These are phyloP conservation scores for Ceratobasidium papillatum DNA, from an alignment of 1,284 basidiomycete genomes.

Conservation along the genomic window DNA sequence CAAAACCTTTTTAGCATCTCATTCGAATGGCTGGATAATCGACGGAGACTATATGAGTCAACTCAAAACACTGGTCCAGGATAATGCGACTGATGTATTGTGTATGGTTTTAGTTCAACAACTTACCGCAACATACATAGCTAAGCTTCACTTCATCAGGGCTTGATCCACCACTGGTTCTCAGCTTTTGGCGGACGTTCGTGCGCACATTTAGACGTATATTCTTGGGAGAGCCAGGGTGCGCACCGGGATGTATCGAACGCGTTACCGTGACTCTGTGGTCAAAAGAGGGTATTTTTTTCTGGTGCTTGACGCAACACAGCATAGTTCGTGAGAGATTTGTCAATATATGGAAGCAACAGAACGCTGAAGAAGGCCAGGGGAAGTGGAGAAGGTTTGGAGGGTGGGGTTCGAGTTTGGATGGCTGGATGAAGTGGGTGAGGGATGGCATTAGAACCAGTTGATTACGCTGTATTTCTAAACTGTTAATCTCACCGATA, in stretches of 20 bases:
- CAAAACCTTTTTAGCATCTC: slow-evolving; percentile 1
- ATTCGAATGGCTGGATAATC: slow-evolving; percentile 26
- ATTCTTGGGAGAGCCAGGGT: background rate
- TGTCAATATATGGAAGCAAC: background rate
- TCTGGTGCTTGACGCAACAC: slow-evolving; percentile 20
- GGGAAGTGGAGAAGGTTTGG: slow-evolving; percentile 35
- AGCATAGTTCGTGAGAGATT: background rate
- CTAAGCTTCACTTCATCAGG: background rate
- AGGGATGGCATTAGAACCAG: slow-evolving; percentile 5
- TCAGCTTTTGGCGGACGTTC: slow-evolving; percentile 15
- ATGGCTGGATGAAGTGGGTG: slow-evolving; percentile 1
- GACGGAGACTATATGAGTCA: slow-evolving; percentile 15
- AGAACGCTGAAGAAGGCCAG: slow-evolving; percentile 15
- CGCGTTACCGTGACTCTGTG: slow-evolving; percentile 13
- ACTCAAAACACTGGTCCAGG: slow-evolving; percentile 3
- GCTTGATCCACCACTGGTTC: slow-evolving; percentile 18
- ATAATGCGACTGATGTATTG: slow-evolving; percentile 18
- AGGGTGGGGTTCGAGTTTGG: slow-evolving; percentile 21
- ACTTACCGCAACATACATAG: background rate
- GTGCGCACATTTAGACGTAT: slow-evolving; percentile 13
- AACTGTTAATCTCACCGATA: background rate
- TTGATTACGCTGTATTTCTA: background rate
- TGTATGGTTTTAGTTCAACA: background rate
- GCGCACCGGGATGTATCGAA: slow-evolving; percentile 21
- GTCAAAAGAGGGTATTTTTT: slow-evolving; percentile 11